phyloP scores from a whole-genome alignment of 164 flowering plant species.

The Taxillus chinensis region DNA sequence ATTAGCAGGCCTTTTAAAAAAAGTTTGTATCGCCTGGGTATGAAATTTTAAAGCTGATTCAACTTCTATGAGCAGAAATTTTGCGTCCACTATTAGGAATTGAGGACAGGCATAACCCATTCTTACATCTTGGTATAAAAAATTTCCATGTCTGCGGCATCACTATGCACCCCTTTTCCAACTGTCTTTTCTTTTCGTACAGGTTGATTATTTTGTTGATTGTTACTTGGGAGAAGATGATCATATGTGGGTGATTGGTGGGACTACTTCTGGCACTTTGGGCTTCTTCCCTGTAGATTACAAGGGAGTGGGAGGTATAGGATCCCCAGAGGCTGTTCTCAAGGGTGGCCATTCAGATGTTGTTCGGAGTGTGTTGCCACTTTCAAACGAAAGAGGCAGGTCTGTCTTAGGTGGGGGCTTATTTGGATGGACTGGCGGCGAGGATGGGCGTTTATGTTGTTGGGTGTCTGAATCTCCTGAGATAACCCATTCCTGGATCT shows the following conservation, averaged over 20 bases:
- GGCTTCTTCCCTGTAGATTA: constrained; percentile 81
- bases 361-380: constrained; percentile 61
- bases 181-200: constrained; percentile 8
- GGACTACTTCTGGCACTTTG: constrained; percentile 63
- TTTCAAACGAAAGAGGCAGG: constrained; percentile 23
- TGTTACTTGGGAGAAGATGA: constrained; percentile 58
- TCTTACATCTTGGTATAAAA: too few species aligned
- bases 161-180: too few species aligned
- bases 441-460: constrained; percentile 96
- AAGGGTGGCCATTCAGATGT: constrained; percentile 73
- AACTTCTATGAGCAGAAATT: too few species aligned
- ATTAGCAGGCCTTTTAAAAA: too few species aligned
- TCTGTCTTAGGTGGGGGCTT: constrained; percentile 25
- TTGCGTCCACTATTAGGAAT: too few species aligned
- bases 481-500: constrained; percentile 58
- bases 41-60: too few species aligned
- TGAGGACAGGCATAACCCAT: too few species aligned
- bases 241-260: constrained; percentile 76
- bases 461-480: constrained; percentile 59
- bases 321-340: constrained; percentile 70
- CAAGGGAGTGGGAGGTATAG: constrained; percentile 30
- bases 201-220: constrained; percentile 95
- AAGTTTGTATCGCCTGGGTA: too few species aligned
- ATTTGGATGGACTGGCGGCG: constrained; percentile 97
- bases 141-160: too few species aligned